Base-by-base conservation (phyloP, 495 filamentous ascomycete genomes). In the Penicillium cataractarum region DNA sequence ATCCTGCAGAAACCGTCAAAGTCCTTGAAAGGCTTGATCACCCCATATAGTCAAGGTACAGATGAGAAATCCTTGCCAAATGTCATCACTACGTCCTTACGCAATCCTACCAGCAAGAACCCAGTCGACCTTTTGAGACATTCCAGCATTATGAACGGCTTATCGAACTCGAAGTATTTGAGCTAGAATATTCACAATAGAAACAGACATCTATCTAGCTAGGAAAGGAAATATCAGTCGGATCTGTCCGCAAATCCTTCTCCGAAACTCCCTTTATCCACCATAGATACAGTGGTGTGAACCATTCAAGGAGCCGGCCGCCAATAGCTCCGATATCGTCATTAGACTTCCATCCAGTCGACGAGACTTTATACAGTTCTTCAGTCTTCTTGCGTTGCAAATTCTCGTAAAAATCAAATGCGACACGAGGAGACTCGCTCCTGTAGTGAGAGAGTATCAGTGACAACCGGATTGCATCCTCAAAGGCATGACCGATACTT, bases 381-480 rank as follows among this genome's bases (percentile, higher is more conserved):
- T 54, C 51, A 3, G 51, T 32, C 4, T 54, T 54, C 51, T 35
- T 54, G 29, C 51, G 51, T 12, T 54, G 51, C 8, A 54, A 0
- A 9, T 21, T 54, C 19, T 54, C 51, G 8, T 32, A 54, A 15
- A 54, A 54, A 3, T 32, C 31, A 9, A 54, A 54, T 13, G 51
- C n/a, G 29, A 33, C 51, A 12, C 17, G 12, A 35, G 51, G 51
- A 26, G 37, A 24, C n/a, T 31, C 55, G 15, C 24, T 4, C 12
- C 13, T 6, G 6, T 40, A 57, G 55, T 42, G 55, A 27, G 37
- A 17, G 10, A 83, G 40, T 39, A 79, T 72, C 24, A 71, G 74
- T n/a, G 77, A 74, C 49, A 83, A 69, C 42, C 81, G 68, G 51
- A 83, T 75, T 9, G 71, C 77, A 67, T 83, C 82, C 65, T 84